Conservation (phyloP, 495 filamentous ascomycete species). For the Aspergillus nanangensis region DNA sequence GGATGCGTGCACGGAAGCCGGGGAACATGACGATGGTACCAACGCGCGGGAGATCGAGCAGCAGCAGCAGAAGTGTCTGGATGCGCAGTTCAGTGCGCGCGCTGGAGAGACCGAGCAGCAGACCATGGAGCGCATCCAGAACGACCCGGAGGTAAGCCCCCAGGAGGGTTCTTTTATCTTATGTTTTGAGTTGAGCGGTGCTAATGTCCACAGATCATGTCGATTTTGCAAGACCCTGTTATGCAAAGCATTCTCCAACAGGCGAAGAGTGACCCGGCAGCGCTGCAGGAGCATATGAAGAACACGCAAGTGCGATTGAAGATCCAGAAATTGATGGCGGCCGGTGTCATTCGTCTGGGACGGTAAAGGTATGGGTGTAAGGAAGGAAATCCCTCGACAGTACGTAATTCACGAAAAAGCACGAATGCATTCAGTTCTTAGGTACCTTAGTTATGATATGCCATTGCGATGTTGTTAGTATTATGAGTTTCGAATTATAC, state of each 20-base stretch:
- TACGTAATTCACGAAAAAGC: conserved; percentile 5
- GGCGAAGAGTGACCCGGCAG: conserved; percentile 87
- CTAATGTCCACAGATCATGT: conserved; percentile 66
- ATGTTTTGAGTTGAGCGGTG: neutral
- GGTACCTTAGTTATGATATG: too few species aligned
- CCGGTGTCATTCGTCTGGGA: conserved; percentile 85
- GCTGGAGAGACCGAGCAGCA: conserved; percentile 97
- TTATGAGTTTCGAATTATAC: too few species aligned
- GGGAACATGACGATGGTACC: conserved; percentile 70
- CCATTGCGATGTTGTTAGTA: too few species aligned
- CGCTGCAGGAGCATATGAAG: conserved; percentile 94
- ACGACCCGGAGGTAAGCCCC: conserved; percentile 82
- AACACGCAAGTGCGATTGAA: conserved; percentile 78
- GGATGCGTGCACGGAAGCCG: conserved; percentile 81
- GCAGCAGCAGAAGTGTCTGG: conserved; percentile 90
- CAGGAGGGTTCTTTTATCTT: neutral
- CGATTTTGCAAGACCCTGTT: conserved; percentile 88
- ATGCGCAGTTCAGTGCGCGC: conserved; percentile 79
- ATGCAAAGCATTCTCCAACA: conserved; percentile 98
- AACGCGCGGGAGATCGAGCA: conserved; percentile 88
- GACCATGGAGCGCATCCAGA: conserved; percentile 85
- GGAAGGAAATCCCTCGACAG: neutral
- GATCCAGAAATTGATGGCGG: conserved; percentile 88
- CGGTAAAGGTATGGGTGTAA: conserved; percentile 31
- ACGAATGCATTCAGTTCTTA: too few species aligned